Percentiles rank a stretch among this genome's conserved stretches.
Conservation (phyloP, 2,329 filamentous ascomycete genomes). For the Pestalotiopsis sp. region DNA sequence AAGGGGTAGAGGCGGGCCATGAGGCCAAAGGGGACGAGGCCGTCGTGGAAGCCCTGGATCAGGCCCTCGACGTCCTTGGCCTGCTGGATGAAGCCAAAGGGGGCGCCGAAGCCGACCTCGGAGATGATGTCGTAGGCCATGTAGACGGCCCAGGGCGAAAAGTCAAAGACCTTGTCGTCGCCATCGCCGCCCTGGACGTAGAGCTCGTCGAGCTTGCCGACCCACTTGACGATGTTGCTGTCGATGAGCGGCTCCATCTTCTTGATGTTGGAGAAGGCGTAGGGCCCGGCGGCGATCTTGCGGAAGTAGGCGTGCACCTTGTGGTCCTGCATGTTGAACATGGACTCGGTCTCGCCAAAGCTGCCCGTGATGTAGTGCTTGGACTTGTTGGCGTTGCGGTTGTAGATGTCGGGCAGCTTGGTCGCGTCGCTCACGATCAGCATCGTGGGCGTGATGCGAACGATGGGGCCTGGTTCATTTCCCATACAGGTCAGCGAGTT, state of each 20-base stretch:
- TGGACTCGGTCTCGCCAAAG: constrained; percentile 53
- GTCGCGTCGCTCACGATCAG: constrained; percentile 53
- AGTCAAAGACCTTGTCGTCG: constrained; percentile 48
- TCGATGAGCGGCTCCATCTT: constrained; percentile 60
- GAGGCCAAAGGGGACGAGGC: constrained; percentile 49
- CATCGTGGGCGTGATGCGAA: constrained; percentile 53
- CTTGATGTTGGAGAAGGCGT: constrained; percentile 56
- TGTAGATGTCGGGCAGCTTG: constrained; percentile 57
- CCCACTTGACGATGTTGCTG: constrained; percentile 49
- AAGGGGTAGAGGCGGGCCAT: constrained; percentile 53
- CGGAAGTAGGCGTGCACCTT: constrained; percentile 50
- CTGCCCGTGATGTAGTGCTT: constrained; percentile 59
- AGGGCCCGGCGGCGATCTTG: constrained; percentile 55
- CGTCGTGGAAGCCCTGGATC: constrained; percentile 55
- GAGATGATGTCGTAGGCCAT: constrained; percentile 60
- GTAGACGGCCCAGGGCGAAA: constrained; percentile 55
- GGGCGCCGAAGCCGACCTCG: constrained; percentile 55
- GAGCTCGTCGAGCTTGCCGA: constrained; percentile 41
- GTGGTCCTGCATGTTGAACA: constrained; percentile 59
- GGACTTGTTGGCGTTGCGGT: constrained; percentile 55
- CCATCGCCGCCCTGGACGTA: constrained; percentile 36
- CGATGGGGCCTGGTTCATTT: constrained; percentile 42
- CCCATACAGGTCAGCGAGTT: not conserved
- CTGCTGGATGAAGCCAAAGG: constrained; percentile 55
- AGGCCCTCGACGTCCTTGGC: constrained; percentile 52